These are phyloP conservation scores for Bolboschoenoplectus hybrid DNA, from an alignment of 202 grass and related monocot species.

Conservation along the genomic window DNA sequence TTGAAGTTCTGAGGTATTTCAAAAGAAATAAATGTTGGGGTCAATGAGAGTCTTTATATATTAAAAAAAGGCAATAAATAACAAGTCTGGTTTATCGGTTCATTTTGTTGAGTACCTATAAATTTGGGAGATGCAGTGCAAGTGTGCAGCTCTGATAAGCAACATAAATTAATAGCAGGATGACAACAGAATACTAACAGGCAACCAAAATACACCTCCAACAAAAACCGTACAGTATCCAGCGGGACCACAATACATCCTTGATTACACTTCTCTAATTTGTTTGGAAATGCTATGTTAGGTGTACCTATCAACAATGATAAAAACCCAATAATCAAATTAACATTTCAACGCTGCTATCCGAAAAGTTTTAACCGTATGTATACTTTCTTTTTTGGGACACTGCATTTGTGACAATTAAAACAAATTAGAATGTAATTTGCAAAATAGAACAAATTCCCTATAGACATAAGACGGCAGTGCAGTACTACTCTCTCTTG, in stretches of 20 bases:
- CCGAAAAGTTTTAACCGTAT: background rate
- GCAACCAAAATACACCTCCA: background rate
- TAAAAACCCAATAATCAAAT: slow-evolving; percentile 15
- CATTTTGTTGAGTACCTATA: background rate
- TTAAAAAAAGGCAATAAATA: background rate
- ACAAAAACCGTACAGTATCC: background rate
- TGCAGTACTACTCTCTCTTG: background rate
- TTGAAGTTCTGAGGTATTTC: too few species aligned
- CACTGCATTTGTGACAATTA: background rate
- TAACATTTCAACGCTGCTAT: background rate
- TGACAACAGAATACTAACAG: background rate
- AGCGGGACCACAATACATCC: background rate
- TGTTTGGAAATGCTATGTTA: slow-evolving; percentile 26
- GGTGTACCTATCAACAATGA: slow-evolving; percentile 19
- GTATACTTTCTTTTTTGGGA: background rate
- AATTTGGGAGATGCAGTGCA: background rate
- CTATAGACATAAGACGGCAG: too few species aligned
- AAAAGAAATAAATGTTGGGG: too few species aligned
- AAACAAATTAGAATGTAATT: background rate
- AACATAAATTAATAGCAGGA: background rate
- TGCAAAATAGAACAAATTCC: background rate
- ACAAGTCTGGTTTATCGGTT: background rate
- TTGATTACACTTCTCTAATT: background rate
- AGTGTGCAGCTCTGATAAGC: background rate
- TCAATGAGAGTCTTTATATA: too few species aligned